Conservation (phyloP, 805 yeast species). For the Hanseniaspora pseudoguilliermondii region DNA sequence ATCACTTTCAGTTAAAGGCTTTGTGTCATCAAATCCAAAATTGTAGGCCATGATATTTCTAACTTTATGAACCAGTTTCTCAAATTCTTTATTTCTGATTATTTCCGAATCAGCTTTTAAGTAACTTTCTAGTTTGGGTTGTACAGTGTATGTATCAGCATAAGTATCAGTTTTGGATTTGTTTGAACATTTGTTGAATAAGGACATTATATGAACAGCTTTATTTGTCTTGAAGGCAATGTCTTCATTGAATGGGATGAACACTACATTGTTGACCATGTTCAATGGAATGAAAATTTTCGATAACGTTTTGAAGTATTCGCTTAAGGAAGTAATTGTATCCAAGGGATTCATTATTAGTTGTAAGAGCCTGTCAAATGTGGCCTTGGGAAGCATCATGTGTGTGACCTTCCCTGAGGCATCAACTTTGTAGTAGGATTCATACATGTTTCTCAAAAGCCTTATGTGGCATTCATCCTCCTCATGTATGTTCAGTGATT, state of each 20-base stretch:
- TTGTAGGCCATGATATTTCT: constrained; percentile 24
- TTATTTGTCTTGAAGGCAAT: too few species aligned
- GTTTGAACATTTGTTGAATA: neutral
- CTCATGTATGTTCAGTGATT: neutral
- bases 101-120: neutral
- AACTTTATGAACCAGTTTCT: constrained; percentile 22
- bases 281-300: neutral
- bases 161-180: too few species aligned
- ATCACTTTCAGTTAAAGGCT: constrained; percentile 23
- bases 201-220: too few species aligned
- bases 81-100: constrained; percentile 12
- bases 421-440: neutral
- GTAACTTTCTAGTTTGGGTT: neutral
- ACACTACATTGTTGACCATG: neutral
- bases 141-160: neutral
- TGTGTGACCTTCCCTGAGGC: neutral
- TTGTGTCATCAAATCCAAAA: constrained; percentile 25
- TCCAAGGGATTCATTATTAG: neutral
- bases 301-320: neutral
- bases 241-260: neutral
- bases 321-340: neutral
- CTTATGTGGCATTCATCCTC: neutral
- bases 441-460: neutral
- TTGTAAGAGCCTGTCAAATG: neutral
- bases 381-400: neutral